phyloP scores from a whole-genome alignment of 1,284 basidiomycete genomes.

The Irpex rosettiformis region DNA sequence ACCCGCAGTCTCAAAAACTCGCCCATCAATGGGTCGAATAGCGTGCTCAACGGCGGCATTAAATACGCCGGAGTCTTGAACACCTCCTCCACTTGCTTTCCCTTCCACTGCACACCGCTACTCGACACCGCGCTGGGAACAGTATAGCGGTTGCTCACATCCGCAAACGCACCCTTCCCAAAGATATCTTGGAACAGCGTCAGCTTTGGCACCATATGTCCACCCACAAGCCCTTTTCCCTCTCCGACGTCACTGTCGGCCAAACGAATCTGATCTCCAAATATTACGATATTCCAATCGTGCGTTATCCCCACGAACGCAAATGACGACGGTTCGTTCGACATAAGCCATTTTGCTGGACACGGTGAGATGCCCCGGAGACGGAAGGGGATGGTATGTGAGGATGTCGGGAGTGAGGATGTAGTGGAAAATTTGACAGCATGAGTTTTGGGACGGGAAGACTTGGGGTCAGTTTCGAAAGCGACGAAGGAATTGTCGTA shows the following conservation, averaged over 20 bases:
- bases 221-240: constrained; percentile 40
- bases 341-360: constrained; percentile 29
- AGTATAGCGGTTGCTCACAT: constrained; percentile 21
- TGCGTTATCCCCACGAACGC: constrained; percentile 65
- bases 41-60: constrained; percentile 69
- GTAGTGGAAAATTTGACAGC: constrained; percentile 47
- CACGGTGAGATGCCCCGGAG: constrained; percentile 52
- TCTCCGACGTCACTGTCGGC: constrained; percentile 39
- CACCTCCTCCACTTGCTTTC: constrained; percentile 41
- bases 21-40: constrained; percentile 75
- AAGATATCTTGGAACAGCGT: constrained; percentile 87
- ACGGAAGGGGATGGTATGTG: constrained; percentile 54
- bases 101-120: constrained; percentile 32
- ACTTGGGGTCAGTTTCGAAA: constrained; percentile 37
- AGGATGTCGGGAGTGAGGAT: constrained; percentile 40
- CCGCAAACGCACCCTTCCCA: constrained; percentile 59
- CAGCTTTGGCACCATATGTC: constrained; percentile 34
- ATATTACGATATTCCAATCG: constrained; percentile 57
- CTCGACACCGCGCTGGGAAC: constrained; percentile 13
- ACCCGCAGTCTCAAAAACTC: constrained; percentile 49
- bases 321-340: constrained; percentile 34
- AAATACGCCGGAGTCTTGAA: constrained; percentile 80
- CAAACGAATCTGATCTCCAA: constrained; percentile 52
- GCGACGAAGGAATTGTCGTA: constrained; percentile 54
- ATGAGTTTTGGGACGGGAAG: constrained; percentile 31